Conservation (phyloP, 2,329 filamentous ascomycete species). For the Phaeoacremonium minimum region DNA sequence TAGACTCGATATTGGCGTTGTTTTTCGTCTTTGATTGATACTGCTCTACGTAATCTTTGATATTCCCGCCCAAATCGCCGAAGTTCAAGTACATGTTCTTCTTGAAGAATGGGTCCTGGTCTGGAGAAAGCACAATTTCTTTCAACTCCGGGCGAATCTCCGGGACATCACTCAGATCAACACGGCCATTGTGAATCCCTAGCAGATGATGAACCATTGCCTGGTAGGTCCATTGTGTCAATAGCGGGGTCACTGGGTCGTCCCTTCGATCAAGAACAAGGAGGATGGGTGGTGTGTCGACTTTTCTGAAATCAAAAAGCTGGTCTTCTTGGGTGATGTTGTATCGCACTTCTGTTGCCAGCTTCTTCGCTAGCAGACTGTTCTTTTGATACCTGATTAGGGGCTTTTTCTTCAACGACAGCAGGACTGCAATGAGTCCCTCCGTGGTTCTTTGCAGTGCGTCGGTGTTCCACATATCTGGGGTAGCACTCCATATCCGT, state of each 20-base stretch:
- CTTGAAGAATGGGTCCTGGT: conserved; percentile 97
- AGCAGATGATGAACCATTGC: conserved; percentile 99
- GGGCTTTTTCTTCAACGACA: conserved; percentile 94
- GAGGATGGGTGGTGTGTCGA: conserved; percentile 90
- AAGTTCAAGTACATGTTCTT: conserved; percentile 99
- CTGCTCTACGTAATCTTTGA: conserved; percentile 97
- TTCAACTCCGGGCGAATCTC: conserved; percentile 83
- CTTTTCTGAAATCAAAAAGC: conserved; percentile 91
- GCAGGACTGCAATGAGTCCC: conserved; percentile 75
- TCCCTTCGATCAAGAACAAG: conserved; percentile 87
- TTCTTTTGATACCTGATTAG: conserved; percentile 91
- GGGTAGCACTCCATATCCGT: conserved; percentile 73
- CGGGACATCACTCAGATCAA: conserved; percentile 79
- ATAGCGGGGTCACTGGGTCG: conserved; percentile 87
- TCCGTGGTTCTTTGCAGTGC: conserved; percentile 83
- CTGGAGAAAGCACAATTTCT: conserved; percentile 92
- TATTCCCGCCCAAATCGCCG: conserved; percentile 89
- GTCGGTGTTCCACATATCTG: conserved; percentile 89
- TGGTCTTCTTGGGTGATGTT: conserved; percentile 94
- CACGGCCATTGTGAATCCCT: conserved; percentile 91
- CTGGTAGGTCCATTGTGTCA: conserved; percentile 99
- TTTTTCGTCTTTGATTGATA: conserved; percentile 98
- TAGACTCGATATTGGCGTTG: conserved; percentile 93
- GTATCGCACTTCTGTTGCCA: conserved; percentile 89
- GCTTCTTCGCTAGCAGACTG: conserved; percentile 84